Conservation (phyloP, 78 protist genomes). For the Dictyostelium brefeldianum region DNA sequence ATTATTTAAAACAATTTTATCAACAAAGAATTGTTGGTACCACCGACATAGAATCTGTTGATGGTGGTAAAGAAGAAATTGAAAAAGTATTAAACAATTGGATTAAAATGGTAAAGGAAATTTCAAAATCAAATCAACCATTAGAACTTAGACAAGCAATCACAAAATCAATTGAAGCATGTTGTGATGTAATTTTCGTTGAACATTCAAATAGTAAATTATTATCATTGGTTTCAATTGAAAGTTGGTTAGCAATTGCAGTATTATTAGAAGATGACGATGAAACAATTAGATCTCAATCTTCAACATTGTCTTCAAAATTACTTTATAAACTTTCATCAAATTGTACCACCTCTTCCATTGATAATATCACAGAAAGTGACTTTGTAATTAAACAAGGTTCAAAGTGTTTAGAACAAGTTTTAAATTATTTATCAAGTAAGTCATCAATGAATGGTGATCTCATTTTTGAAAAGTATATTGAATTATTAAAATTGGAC, state of each 20-base stretch:
- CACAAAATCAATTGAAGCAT: conserved; percentile 12
- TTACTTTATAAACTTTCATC: background rate
- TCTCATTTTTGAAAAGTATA: background rate
- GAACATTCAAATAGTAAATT: background rate
- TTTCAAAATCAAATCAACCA: conserved; percentile 30
- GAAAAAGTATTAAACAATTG: conserved; percentile 15
- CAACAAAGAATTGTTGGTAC: background rate
- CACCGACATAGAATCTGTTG: too few species aligned
- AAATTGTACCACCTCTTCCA: background rate
- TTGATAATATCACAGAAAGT: background rate
- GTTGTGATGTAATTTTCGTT: background rate
- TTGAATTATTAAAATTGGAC: background rate
- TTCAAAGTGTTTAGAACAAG: conserved; percentile 24
- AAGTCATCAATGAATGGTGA: background rate
- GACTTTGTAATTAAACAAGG: conserved; percentile 2
- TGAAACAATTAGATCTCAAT: conserved; percentile 16
- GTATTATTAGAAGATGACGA: conserved; percentile 60
- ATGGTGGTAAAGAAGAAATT: background rate
- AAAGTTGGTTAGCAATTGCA: conserved; percentile 43
- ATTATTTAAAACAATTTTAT: conserved; percentile 31
- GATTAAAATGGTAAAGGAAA: conserved; percentile 22
- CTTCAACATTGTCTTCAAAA: background rate
- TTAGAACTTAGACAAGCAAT: conserved; percentile 47
- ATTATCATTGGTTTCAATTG: conserved; percentile 10
- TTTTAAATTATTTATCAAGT: background rate